Evolutionary conservation across 306 rosid species (phyloP).

Genomic region (Albizia julibrissin): DNA sequence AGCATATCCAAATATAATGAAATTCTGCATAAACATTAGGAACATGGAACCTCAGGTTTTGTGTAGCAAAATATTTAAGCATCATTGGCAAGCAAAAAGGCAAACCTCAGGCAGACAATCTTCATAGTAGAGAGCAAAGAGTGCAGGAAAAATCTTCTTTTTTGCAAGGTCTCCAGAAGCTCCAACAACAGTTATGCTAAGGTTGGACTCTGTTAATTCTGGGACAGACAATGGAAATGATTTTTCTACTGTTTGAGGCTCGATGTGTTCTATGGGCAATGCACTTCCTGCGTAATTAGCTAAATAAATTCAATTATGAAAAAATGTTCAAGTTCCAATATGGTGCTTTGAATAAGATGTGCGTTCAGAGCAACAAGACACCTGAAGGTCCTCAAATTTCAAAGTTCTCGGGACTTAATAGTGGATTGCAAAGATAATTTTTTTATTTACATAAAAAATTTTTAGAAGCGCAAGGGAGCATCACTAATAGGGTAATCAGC

Average conservation of each 20-base stretch:
- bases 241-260: slow-evolving; percentile 42
- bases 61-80: slow-evolving; percentile 23
- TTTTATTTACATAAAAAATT: background rate
- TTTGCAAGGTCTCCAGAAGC: slow-evolving; percentile 99
- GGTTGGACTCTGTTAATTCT: slow-evolving; percentile 51
- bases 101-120: slow-evolving; percentile 84
- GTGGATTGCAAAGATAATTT: background rate
- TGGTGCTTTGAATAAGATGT: slow-evolving; percentile 13
- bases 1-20: slow-evolving; percentile 80
- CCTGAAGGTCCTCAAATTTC: background rate
- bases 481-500: background rate
- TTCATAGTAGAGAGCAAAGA: slow-evolving; percentile 91
- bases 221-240: slow-evolving; percentile 44
- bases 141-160: slow-evolving; percentile 97
- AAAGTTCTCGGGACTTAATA: background rate
- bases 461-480: background rate
- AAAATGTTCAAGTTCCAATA: slow-evolving; percentile 8
- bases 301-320: slow-evolving; percentile 10
- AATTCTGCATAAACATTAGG: slow-evolving; percentile 58
- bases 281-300: slow-evolving; percentile 45
- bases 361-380: background rate
- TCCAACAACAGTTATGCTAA: slow-evolving; percentile 89
- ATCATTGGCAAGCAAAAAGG: slow-evolving; percentile 25
- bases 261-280: slow-evolving; percentile 46
- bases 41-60: slow-evolving; percentile 17